A percentile compares a stretch with the other conserved stretches of the same genome.
phyloP scores from a whole-genome alignment of 352 stramenopile species.

The Globisporangium ultimum region DNA sequence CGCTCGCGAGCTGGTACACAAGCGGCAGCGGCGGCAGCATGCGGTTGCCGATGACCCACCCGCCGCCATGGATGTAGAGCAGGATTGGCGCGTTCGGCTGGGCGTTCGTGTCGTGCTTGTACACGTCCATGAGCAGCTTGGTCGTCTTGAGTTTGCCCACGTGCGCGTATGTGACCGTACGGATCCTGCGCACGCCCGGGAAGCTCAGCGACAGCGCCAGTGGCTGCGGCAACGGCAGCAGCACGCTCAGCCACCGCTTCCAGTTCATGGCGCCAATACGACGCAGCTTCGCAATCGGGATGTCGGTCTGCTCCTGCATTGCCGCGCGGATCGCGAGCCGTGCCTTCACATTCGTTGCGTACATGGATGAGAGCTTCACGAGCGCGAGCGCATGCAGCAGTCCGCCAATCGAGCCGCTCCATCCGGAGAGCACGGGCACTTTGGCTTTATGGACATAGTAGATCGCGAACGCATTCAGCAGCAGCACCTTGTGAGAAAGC shows the following conservation, averaged over 20 bases:
- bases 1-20: slow-evolving; percentile 54
- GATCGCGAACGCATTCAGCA: slow-evolving; percentile 39
- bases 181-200: slow-evolving; percentile 43
- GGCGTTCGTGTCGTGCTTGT: slow-evolving; percentile 41
- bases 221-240: slow-evolving; percentile 54
- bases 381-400: slow-evolving; percentile 48
- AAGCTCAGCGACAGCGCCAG: slow-evolving; percentile 47
- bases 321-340: slow-evolving; percentile 39
- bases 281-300: slow-evolving; percentile 24
- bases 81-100: slow-evolving; percentile 62
- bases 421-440: slow-evolving; percentile 33
- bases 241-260: slow-evolving; percentile 51
- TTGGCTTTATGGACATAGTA: slow-evolving; percentile 44
- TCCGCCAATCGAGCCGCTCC: slow-evolving; percentile 43
- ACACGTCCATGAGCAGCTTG: slow-evolving; percentile 68
- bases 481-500: slow-evolving; percentile 55
- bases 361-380: slow-evolving; percentile 37
- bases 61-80: slow-evolving; percentile 78
- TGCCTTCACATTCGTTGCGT: slow-evolving; percentile 40
- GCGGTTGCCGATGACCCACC: slow-evolving; percentile 62
- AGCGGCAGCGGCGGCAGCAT: slow-evolving; percentile 42
- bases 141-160: slow-evolving; percentile 64
- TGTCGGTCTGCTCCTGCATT: slow-evolving; percentile 27
- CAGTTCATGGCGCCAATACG: slow-evolving; percentile 44
- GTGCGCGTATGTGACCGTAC: slow-evolving; percentile 62